phyloP scores from a whole-genome alignment of 495 filamentous ascomycete genomes.

The Aspergillus bertholletiae region DNA sequence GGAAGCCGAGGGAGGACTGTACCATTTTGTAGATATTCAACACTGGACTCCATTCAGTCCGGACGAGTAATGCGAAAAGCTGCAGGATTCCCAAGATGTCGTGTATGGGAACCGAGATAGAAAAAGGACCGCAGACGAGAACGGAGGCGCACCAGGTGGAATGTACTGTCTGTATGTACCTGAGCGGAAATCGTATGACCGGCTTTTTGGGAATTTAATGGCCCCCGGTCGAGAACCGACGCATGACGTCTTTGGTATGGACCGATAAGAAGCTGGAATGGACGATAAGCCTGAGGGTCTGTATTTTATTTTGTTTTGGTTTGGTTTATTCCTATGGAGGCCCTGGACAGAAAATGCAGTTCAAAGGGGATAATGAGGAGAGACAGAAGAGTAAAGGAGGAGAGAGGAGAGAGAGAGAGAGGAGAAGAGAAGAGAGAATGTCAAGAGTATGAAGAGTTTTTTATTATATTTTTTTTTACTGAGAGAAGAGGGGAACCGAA shows the following conservation, averaged over 20 bases:
- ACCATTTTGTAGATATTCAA: conserved; percentile 32
- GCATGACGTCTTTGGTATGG: neutral
- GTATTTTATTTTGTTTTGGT: no score
- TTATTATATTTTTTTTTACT: neutral
- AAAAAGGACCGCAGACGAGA: neutral
- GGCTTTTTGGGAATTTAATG: neutral
- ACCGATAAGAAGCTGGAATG: neutral
- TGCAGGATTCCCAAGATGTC: no score
- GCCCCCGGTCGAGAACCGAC: neutral
- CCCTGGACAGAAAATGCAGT: no score
- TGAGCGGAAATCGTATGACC: neutral
- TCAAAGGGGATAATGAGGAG: neutral
- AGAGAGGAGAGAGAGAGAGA: conserved; percentile 4
- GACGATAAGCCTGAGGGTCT: no score
- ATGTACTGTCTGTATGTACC: neutral
- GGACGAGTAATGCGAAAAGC: neutral
- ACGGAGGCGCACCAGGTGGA: neutral
- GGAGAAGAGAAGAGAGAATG: neutral
- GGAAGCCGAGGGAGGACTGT: conserved; percentile 2
- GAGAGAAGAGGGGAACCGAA: neutral
- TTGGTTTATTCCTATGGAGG: no score
- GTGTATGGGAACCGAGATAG: neutral
- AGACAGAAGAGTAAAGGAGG: neutral
- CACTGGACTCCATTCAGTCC: conserved; percentile 40
- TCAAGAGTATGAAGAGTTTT: conserved; percentile 7